Percentiles rank a stretch among this genome's conserved stretches.
Conservation (phyloP, 2,329 filamentous ascomycete species). For the Magnaporthiopsis rhizophila region DNA sequence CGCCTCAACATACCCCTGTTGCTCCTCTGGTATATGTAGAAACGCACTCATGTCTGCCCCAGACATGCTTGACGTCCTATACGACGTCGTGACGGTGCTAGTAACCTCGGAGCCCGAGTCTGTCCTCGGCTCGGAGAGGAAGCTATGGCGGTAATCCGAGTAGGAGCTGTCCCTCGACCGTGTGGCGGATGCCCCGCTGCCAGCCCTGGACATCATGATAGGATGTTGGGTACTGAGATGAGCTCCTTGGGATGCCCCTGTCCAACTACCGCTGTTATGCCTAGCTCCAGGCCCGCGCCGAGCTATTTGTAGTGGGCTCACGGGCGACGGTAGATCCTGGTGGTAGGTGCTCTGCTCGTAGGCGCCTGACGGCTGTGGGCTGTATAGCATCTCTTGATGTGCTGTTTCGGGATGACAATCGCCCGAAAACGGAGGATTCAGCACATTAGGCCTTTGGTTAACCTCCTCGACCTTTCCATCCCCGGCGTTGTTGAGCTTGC, state of each 20-base stretch:
- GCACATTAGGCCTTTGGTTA: not conserved
- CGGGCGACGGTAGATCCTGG: not conserved
- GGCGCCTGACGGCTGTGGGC: not conserved
- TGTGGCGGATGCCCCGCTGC: conserved; percentile 8
- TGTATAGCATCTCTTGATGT: not conserved
- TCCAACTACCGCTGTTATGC: not conserved
- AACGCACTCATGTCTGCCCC: conserved; percentile 14
- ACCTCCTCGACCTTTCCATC: not conserved
- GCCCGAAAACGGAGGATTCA: not conserved
- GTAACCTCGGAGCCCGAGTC: conserved; percentile 6
- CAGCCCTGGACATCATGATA: not conserved
- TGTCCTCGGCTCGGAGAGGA: conserved; percentile 20
- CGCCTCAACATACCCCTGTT: not conserved
- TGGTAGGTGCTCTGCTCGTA: not conserved
- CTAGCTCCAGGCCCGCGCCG: not conserved
- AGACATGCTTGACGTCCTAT: conserved; percentile 4
- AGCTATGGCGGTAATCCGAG: conserved; percentile 28
- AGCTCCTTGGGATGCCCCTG: not conserved
- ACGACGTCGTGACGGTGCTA: conserved; percentile 3
- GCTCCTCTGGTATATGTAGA: conserved; percentile 9
- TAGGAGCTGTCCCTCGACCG: conserved; percentile 17
- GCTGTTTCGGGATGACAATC: not conserved
- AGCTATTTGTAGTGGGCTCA: not conserved
- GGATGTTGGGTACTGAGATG: not conserved
- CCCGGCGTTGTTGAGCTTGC: not conserved